These are phyloP conservation scores for Chytriomyces confervae DNA, from an alignment of 192 early-diverging fungal species.

Conservation along the genomic window DNA sequence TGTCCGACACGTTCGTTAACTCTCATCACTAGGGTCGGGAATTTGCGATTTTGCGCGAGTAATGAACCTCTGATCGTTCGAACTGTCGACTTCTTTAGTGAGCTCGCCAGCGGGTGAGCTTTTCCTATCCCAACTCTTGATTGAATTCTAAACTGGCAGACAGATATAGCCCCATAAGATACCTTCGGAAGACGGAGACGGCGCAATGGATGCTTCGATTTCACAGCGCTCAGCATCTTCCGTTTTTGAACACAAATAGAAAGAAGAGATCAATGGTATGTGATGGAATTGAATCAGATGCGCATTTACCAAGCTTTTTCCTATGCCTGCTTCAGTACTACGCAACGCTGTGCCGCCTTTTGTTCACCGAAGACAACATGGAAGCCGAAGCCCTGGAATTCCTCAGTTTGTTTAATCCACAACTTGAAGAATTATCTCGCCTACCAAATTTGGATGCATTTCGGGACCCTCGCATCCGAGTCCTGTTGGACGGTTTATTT, in stretches of 20 bases:
- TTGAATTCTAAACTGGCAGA: constrained; percentile 6
- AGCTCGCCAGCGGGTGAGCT: constrained; percentile 59
- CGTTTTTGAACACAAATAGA: constrained; percentile 67
- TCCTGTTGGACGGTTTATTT: constrained; percentile 62
- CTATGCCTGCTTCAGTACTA: constrained; percentile 68
- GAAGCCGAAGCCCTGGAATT: constrained; percentile 72
- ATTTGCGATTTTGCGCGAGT: constrained; percentile 66
- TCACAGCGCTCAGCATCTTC: constrained; percentile 73
- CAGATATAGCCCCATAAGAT: constrained; percentile 77
- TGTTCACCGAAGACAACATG: constrained; percentile 71
- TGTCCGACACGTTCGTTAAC: not conserved
- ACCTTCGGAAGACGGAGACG: constrained; percentile 78
- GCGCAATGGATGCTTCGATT: constrained; percentile 70
- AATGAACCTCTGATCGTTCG: constrained; percentile 62
- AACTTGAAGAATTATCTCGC: constrained; percentile 51
- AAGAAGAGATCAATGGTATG: constrained; percentile 50
- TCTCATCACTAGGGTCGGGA: constrained; percentile 40
- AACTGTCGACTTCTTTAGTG: constrained; percentile 77
- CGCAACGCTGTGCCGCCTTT: constrained; percentile 73
- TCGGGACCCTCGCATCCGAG: constrained; percentile 9
- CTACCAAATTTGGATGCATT: constrained; percentile 7
- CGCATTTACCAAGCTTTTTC: not conserved
- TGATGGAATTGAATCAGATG: constrained; percentile 49
- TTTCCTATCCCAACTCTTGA: not conserved
- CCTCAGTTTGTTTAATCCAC: constrained; percentile 69